Evolutionary conservation across 306 rosid species (phyloP), one percentile per base, ranked within the genome.

Genomic region (Corylus americana): DNA sequence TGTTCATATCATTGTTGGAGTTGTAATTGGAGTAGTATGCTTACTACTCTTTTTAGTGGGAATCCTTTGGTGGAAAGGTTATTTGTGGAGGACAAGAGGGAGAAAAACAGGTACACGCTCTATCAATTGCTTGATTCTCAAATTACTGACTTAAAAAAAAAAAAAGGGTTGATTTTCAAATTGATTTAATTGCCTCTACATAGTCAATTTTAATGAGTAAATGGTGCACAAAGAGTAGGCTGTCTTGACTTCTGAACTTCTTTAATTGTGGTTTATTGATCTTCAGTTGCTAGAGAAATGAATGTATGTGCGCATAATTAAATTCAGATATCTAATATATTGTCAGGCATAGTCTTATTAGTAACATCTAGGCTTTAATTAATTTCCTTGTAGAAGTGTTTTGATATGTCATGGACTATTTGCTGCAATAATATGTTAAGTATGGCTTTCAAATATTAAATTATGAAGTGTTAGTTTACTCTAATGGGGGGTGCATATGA

Each of bases 41-140:
- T 35, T 88, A 9, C 48, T 82, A 44, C 75, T 86, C 77, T 29
- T 83, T 35, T n/a, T 82, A 17, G 61, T 82, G 1, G 94, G 92
- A 73, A 79, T 91, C 82, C 82, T 86, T 72, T 77, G 88, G 86
- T 86, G 93, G 90, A 88, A 81, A 82, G 81, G 86, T 64, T 71
- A 44, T 81, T 76, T 86, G 63, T 62, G 49, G 70, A 71, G 75
- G 64, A 86, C 70, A 62, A 76, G 55, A 76, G 74, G 45, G 53
- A 76, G 74, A 58, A 55, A 57, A 37, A 54, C 80, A 85, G 91
- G 91, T 85, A 69, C 54, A 25, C 10, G 76, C 79, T 58, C 12
- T 76, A 8, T 75, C 49, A 48, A 18, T 39, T 51, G 44, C 50
- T 29, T 74, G 44, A 25, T 84, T 59, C 57, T 25, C 25, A 71